A percentile compares a stretch with the other conserved stretches of the same genome.
Conservation (phyloP, 1,284 basidiomycete genomes). For the Microbotryomycetes sp. region DNA sequence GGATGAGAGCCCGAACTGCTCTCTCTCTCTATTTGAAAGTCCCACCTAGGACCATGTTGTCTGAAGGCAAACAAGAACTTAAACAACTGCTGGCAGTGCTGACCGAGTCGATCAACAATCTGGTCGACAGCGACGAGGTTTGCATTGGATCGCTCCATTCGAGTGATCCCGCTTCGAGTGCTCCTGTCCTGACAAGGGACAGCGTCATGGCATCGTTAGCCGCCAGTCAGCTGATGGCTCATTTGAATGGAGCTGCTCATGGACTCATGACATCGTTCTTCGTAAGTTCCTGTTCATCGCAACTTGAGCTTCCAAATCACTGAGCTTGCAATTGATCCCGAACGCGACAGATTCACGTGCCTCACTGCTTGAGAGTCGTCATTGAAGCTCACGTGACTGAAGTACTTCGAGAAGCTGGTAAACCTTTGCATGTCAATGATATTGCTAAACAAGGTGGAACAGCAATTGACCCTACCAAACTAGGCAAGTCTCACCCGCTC, state of each 20-base stretch:
- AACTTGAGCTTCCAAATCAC: neutral
- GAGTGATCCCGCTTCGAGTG: neutral
- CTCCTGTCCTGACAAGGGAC: neutral
- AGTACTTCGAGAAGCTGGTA: slow-evolving; percentile 44
- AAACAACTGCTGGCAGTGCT: neutral
- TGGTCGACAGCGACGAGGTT: neutral
- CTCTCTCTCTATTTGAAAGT: neutral
- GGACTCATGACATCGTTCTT: neutral
- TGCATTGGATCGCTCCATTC: neutral
- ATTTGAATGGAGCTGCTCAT: neutral
- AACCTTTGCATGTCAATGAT: slow-evolving; percentile 52
- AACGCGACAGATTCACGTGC: slow-evolving; percentile 3
- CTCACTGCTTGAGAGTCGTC: slow-evolving; percentile 35
- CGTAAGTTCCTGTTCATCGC: neutral
- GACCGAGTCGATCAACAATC: neutral
- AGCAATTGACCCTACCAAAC: slow-evolving; percentile 52
- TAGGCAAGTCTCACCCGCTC: slow-evolving; percentile 46
- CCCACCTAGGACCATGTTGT: too few species aligned
- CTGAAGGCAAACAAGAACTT: neutral
- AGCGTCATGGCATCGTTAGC: neutral
- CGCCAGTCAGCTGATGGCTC: neutral
- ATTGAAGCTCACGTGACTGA: slow-evolving; percentile 43
- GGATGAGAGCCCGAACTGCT: neutral
- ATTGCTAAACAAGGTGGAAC: slow-evolving; percentile 47
- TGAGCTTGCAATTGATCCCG: neutral